A percentile compares a stretch with the other conserved stretches of the same genome.
phyloP scores from a whole-genome alignment of 331 rosid species.

The Dryas integrifolia region DNA sequence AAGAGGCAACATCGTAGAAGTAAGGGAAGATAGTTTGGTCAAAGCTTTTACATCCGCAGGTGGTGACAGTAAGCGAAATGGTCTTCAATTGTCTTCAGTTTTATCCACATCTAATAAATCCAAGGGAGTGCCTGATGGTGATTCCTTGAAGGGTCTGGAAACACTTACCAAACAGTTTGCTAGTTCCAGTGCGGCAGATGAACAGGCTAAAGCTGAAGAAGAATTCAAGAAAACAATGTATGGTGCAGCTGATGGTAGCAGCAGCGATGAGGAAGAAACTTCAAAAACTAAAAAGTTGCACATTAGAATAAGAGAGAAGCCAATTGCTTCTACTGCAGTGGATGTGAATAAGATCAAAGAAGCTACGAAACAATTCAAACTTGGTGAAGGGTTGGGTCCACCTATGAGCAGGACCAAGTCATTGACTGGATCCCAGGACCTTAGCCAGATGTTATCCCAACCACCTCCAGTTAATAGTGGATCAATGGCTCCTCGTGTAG shows the following conservation, averaged over 20 bases:
- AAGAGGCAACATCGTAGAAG: slow-evolving; percentile 89
- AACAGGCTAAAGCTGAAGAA: slow-evolving; percentile 94
- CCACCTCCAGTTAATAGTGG: slow-evolving; percentile 48
- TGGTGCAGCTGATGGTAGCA: slow-evolving; percentile 83
- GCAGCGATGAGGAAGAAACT: slow-evolving; percentile 91
- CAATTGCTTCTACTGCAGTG: slow-evolving; percentile 61
- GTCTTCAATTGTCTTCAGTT: slow-evolving; percentile 42
- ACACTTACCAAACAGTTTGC: slow-evolving; percentile 49
- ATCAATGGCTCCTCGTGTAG: slow-evolving; percentile 39
- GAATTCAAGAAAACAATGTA: slow-evolving; percentile 94
- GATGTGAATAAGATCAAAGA: slow-evolving; percentile 92
- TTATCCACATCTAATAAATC: slow-evolving; percentile 42
- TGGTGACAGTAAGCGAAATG: slow-evolving; percentile 50
- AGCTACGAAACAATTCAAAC: slow-evolving; percentile 87
- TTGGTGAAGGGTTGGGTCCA: slow-evolving; percentile 63
- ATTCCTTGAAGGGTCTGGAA: slow-evolving; percentile 64
- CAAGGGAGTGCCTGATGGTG: slow-evolving; percentile 49
- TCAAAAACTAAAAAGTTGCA: slow-evolving; percentile 73
- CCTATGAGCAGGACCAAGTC: slow-evolving; percentile 73
- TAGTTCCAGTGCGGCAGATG: slow-evolving; percentile 58
- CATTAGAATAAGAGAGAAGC: slow-evolving; percentile 87
- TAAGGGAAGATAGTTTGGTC: slow-evolving; percentile 83
- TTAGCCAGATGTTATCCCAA: slow-evolving; percentile 58
- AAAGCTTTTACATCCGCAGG: slow-evolving; percentile 53
- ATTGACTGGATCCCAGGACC: slow-evolving; percentile 65